phyloP scores from a whole-genome alignment of 306 rosid species.

The Inga laurina region DNA sequence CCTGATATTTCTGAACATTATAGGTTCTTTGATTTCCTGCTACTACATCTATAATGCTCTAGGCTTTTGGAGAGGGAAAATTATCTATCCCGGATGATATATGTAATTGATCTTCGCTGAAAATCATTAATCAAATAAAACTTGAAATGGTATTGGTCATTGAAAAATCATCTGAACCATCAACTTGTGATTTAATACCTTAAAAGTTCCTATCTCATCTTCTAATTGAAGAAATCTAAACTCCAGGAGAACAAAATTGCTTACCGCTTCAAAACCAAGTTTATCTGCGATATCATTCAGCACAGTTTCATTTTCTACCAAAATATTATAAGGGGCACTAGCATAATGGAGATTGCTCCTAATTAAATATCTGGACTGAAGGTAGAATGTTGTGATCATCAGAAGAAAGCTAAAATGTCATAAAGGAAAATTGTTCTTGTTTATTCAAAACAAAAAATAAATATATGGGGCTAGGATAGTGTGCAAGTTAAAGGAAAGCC shows the following conservation, averaged over 20 bases:
- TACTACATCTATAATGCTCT: not conserved
- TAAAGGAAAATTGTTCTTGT: constrained; percentile 16
- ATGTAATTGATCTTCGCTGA: not conserved
- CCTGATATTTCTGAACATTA: not conserved
- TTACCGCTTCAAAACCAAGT: constrained; percentile 72
- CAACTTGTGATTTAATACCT: not conserved
- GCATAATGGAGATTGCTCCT: constrained; percentile 14
- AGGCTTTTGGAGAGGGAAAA: not conserved
- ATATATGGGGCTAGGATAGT: not conserved
- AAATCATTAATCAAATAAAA: not conserved
- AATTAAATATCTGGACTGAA: not conserved
- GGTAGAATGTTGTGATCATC: no score
- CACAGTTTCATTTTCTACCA: constrained; percentile 76
- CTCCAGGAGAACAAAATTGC: constrained; percentile 24
- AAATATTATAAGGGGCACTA: constrained; percentile 15
- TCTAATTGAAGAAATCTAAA: not conserved
- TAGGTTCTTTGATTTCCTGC: not conserved
- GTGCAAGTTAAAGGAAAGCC: not conserved
- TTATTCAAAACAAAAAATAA: constrained; percentile 3
- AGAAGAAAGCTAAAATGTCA: constrained; percentile 7
- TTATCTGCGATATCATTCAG: constrained; percentile 71
- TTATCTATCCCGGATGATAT: not conserved
- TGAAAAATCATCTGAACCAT: not conserved
- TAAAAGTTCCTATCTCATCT: constrained; percentile 1
- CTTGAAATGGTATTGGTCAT: not conserved